A percentile compares a stretch with the other conserved stretches of the same genome.
Conservation (phyloP, 2,329 filamentous ascomycete genomes). For the Colletotrichum incanum region DNA sequence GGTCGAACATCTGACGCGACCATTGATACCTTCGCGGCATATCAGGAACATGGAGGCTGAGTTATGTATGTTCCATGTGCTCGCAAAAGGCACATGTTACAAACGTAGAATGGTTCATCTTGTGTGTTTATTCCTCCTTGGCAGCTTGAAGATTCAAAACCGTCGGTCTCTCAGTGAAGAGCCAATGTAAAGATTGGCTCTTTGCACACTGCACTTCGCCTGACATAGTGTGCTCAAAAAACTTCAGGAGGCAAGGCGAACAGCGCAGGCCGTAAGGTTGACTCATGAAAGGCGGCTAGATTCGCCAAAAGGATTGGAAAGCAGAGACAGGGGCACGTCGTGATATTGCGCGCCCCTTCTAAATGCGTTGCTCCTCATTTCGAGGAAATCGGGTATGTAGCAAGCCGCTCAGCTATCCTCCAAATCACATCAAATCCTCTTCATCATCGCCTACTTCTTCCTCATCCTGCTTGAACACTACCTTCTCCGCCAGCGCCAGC, state of each 20-base stretch:
- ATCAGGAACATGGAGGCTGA: neutral
- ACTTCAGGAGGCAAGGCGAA: neutral
- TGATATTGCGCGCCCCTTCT: neutral
- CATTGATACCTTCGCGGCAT: too few relatives aligned
- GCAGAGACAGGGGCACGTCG: neutral
- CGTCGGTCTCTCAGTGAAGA: neutral
- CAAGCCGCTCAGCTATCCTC: neutral
- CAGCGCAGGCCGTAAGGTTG: neutral
- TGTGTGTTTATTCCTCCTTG: too few relatives aligned
- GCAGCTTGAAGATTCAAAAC: neutral
- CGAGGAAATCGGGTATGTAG: neutral
- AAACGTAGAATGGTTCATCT: neutral
- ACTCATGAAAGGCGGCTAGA: neutral
- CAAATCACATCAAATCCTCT: slow-evolving; percentile 52
- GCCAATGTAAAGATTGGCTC: neutral
- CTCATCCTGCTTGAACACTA: slow-evolving; percentile 82
- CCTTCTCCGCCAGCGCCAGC: slow-evolving; percentile 87
- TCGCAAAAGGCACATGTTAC: neutral
- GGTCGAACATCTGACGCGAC: too few relatives aligned
- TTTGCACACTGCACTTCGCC: neutral
- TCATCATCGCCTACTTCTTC: slow-evolving; percentile 69
- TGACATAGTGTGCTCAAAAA: neutral
- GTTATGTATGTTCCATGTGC: neutral
- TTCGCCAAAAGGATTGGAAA: neutral
- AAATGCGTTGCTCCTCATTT: neutral